Conservation (phyloP, 2,329 filamentous ascomycete species). For the Microdochium paspali region DNA sequence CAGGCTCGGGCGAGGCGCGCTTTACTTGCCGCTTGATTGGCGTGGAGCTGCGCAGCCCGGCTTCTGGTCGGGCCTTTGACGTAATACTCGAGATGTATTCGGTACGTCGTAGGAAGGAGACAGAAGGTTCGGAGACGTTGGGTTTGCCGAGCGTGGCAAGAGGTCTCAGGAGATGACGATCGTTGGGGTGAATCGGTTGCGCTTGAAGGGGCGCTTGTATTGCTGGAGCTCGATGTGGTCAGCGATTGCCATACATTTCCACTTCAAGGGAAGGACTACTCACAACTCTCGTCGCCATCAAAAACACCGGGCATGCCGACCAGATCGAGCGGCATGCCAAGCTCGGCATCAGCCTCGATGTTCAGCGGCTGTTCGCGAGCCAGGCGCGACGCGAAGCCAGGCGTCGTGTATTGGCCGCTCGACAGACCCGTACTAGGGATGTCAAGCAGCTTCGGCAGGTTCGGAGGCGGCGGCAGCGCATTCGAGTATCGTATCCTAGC, state of each 20-base stretch:
- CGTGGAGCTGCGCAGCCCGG: conserved; percentile 38
- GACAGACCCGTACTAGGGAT: conserved; percentile 89
- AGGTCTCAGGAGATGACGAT: conserved; percentile 74
- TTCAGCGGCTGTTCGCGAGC: conserved; percentile 89
- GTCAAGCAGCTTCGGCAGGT: conserved; percentile 91
- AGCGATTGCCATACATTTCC: conserved; percentile 1
- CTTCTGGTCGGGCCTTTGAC: conserved; percentile 38
- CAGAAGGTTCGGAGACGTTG: conserved; percentile 63
- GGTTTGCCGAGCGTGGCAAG: conserved; percentile 80
- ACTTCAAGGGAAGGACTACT: conserved; percentile 18
- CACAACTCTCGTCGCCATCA: conserved; percentile 89
- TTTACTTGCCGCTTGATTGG: conserved; percentile 31
- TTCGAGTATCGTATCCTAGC: conserved; percentile 93
- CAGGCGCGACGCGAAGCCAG: conserved; percentile 80
- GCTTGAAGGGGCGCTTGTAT: conserved; percentile 70
- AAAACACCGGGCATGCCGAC: conserved; percentile 93
- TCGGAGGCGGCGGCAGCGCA: conserved; percentile 85
- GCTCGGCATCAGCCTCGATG: conserved; percentile 93
- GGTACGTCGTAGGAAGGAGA: conserved; percentile 90
- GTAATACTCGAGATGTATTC: conserved; percentile 76
- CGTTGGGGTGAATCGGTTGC: conserved; percentile 69
- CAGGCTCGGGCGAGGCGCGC: conserved; percentile 45
- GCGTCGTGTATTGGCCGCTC: conserved; percentile 80
- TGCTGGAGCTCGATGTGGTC: conserved; percentile 39
- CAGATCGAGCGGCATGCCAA: conserved; percentile 94